Conservation (phyloP, 257 asterid species). For the Anisodus tanguticus region DNA sequence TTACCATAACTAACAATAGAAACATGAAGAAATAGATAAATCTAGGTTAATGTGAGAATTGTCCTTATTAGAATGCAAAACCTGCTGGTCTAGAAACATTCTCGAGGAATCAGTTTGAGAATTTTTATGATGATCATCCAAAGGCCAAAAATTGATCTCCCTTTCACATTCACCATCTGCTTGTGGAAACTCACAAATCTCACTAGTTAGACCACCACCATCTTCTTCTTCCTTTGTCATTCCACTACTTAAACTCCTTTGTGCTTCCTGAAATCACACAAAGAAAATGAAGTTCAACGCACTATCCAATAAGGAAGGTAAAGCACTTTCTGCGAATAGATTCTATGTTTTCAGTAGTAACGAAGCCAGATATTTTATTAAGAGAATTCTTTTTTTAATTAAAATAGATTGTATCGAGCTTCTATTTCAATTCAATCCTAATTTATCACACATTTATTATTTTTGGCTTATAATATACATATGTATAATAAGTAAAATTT, state of each 20-base stretch:
- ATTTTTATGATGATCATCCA: background rate
- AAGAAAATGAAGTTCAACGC: background rate
- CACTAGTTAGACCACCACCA: background rate
- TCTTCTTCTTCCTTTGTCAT: slow-evolving; percentile 32
- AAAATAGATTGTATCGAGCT: too few relatives aligned
- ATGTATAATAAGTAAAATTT: too few relatives aligned
- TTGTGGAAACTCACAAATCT: slow-evolving; percentile 17
- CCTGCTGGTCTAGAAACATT: too few relatives aligned
- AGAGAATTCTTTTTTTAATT: too few relatives aligned
- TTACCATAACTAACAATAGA: background rate
- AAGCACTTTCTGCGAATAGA: too few relatives aligned
- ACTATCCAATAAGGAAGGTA: background rate
- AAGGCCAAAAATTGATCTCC: slow-evolving; percentile 23
- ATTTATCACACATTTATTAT: too few relatives aligned
- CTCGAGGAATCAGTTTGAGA: background rate
- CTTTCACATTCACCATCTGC: slow-evolving; percentile 6
- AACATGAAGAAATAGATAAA: slow-evolving; percentile 6
- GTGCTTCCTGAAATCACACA: slow-evolving; percentile 22
- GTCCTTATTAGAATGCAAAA: background rate
- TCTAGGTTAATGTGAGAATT: slow-evolving; percentile 5
- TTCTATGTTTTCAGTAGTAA: too few relatives aligned
- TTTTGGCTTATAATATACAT: too few relatives aligned
- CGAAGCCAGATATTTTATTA: too few relatives aligned
- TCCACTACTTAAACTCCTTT: slow-evolving; percentile 27
- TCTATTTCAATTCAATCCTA: too few relatives aligned